Conservation (phyloP, 1,139 yeast species). For the Candida glucosophila region DNA sequence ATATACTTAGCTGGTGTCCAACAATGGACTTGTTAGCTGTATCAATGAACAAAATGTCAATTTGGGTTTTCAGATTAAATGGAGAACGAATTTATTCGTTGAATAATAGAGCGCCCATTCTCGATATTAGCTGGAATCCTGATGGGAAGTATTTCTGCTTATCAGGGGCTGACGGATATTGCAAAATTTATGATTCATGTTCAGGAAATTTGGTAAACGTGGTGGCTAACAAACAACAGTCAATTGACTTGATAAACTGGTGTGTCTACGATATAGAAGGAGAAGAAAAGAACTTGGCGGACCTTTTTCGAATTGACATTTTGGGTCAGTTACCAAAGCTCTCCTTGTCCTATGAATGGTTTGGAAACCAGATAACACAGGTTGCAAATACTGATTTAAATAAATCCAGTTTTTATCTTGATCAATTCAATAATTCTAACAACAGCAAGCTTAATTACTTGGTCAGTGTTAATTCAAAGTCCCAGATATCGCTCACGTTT, state of each 20-base stretch:
- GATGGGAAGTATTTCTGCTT: slow-evolving; percentile 37
- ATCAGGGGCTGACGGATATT: slow-evolving; percentile 34
- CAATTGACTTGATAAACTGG: slow-evolving; percentile 20
- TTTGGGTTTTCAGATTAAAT: slow-evolving; percentile 45
- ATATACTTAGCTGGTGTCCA: slow-evolving; percentile 46
- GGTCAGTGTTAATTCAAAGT: slow-evolving; percentile 16
- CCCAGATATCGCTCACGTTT: slow-evolving; percentile 18
- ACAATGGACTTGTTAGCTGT: slow-evolving; percentile 45
- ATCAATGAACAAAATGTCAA: slow-evolving; percentile 37
- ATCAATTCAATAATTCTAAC: slow-evolving; percentile 4
- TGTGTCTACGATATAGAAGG: slow-evolving; percentile 5
- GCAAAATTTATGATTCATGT: slow-evolving; percentile 42
- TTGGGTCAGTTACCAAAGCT: slow-evolving; percentile 22
- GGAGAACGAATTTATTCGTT: slow-evolving; percentile 50
- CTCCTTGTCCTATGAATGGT: no score
- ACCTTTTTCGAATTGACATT: slow-evolving; percentile 17
- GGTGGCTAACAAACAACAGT: slow-evolving; percentile 10
- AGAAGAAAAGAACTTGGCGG: slow-evolving; percentile 4
- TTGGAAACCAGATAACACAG: no score
- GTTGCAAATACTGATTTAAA: slow-evolving; percentile 5
- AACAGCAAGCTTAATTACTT: slow-evolving; percentile 13
- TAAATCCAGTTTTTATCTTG: slow-evolving; percentile 3
- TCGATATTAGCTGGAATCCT: slow-evolving; percentile 25
- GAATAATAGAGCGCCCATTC: slow-evolving; percentile 26
- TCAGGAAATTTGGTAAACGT: slow-evolving; percentile 31